These are phyloP conservation scores for Rhodotorula sp. DNA, from an alignment of 1,284 basidiomycete species.

Conservation along the genomic window DNA sequence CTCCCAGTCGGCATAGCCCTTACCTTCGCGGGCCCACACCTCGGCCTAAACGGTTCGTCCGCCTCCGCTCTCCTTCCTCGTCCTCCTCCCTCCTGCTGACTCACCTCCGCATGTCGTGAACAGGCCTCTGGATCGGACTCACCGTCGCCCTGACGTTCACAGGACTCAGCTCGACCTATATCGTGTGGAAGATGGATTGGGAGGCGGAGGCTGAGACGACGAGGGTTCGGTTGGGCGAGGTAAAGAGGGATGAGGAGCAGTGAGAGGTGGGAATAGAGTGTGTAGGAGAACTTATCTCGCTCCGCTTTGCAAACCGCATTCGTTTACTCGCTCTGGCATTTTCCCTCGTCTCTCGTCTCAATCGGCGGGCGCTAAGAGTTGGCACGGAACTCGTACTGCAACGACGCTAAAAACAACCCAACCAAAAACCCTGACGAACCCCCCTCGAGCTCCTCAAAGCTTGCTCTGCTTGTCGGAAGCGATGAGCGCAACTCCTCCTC, in stretches of 20 bases:
- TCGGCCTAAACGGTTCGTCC: conserved; percentile 42
- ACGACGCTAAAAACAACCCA: too few relatives aligned
- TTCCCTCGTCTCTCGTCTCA: not conserved
- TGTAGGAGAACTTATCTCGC: not conserved
- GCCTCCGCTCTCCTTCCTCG: conserved; percentile 2
- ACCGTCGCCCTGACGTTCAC: conserved; percentile 48
- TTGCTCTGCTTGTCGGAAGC: conserved; percentile 32
- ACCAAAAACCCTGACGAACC: not conserved
- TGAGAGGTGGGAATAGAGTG: not conserved
- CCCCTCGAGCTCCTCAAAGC: conserved; percentile 12
- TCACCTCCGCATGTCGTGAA: too few relatives aligned
- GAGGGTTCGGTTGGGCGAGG: conserved; percentile 30
- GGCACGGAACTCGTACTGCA: not conserved
- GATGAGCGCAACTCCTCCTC: conserved; percentile 42
- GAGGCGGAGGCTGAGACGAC: conserved; percentile 41
- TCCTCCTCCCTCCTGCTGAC: not conserved
- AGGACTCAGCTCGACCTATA: conserved; percentile 41
- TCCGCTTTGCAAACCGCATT: too few relatives aligned
- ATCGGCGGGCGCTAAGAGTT: too few relatives aligned
- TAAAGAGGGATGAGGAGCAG: conserved; percentile 28
- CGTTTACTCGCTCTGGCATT: too few relatives aligned
- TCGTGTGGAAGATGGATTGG: conserved; percentile 47
- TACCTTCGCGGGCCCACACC: conserved; percentile 45
- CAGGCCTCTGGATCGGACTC: conserved; percentile 49
- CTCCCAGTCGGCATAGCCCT: conserved; percentile 48